Percentiles rank a stretch among this genome's conserved stretches.
phyloP scores from a whole-genome alignment of 306 rosid species.

The Quercus rubra region DNA sequence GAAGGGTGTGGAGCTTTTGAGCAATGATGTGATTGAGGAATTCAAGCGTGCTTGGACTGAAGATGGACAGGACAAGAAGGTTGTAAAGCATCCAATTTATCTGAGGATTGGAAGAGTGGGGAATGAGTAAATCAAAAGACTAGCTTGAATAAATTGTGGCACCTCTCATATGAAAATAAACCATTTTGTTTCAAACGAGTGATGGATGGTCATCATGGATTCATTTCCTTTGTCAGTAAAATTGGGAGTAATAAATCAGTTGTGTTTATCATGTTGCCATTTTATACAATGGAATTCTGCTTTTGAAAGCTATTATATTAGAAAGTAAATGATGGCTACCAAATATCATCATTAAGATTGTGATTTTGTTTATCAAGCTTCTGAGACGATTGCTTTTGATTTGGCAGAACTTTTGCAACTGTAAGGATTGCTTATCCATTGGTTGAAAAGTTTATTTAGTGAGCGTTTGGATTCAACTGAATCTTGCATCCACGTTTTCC shows the following conservation, averaged over 20 bases:
- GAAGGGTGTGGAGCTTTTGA: constrained; percentile 66
- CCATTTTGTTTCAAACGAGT: neutral
- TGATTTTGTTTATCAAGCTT: neutral
- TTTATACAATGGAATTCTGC: neutral
- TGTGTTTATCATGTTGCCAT: too few species aligned
- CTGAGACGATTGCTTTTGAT: neutral
- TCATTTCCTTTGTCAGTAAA: neutral
- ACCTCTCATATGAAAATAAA: neutral
- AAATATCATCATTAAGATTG: too few species aligned
- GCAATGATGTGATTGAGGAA: constrained; percentile 34
- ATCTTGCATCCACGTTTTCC: too few species aligned
- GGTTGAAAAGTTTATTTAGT: too few species aligned
- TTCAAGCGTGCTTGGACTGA: constrained; percentile 57
- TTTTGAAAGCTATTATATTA: neutral
- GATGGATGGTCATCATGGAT: neutral
- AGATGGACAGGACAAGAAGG: constrained; percentile 28
- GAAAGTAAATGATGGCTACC: neutral
- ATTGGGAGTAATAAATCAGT: neutral
- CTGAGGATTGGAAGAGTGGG: constrained; percentile 72
- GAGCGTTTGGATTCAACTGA: too few species aligned
- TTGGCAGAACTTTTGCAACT: too few species aligned
- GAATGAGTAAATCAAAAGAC: neutral
- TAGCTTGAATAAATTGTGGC: neutral
- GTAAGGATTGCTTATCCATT: too few species aligned
- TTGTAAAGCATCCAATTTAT: constrained; percentile 49